A percentile compares a stretch with the other conserved stretches of the same genome.
phyloP scores from a whole-genome alignment of 192 early-diverging fungal genomes.

The Umbelopsis sp. region DNA sequence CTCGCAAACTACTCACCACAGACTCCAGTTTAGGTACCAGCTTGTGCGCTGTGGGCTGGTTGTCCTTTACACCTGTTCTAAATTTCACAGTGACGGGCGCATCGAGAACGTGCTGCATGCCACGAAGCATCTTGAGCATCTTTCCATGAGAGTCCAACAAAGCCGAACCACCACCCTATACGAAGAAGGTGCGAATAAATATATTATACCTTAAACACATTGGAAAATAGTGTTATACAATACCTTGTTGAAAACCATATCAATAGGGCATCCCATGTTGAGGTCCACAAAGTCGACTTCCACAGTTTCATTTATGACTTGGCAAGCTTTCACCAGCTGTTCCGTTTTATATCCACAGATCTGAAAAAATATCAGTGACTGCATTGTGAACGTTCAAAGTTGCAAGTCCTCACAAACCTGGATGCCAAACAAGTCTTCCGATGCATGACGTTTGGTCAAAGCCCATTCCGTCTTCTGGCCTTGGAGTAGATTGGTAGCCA shows the following conservation, averaged over 20 bases:
- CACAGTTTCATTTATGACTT: slow-evolving; percentile 66
- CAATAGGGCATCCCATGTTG: slow-evolving; percentile 97
- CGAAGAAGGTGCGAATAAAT: not conserved
- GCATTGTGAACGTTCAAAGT: not conserved
- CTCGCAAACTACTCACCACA: slow-evolving; percentile 41
- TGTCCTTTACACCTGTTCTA: slow-evolving; percentile 72
- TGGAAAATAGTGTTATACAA: not conserved
- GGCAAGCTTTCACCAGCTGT: slow-evolving; percentile 60
- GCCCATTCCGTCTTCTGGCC: slow-evolving; percentile 82
- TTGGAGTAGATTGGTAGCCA: slow-evolving; percentile 64
- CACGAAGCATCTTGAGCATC: slow-evolving; percentile 73
- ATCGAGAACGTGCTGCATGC: slow-evolving; percentile 70
- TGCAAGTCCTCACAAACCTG: slow-evolving; percentile 45
- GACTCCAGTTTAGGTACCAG: slow-evolving; percentile 70
- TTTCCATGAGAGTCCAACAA: slow-evolving; percentile 69
- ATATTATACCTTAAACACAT: not conserved
- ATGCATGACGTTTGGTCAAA: slow-evolving; percentile 77
- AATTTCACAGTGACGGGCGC: slow-evolving; percentile 91
- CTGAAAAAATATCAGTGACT: not conserved
- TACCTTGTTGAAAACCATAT: slow-evolving; percentile 72
- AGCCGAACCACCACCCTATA: slow-evolving; percentile 80
- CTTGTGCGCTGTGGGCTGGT: slow-evolving; percentile 66
- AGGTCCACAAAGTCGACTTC: slow-evolving; percentile 94
- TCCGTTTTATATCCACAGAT: slow-evolving; percentile 68
- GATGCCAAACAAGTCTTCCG: slow-evolving; percentile 92